These are phyloP conservation scores for Pythium phragmiticola DNA, from an alignment of 352 stramenopile genomes.

Conservation along the genomic window DNA sequence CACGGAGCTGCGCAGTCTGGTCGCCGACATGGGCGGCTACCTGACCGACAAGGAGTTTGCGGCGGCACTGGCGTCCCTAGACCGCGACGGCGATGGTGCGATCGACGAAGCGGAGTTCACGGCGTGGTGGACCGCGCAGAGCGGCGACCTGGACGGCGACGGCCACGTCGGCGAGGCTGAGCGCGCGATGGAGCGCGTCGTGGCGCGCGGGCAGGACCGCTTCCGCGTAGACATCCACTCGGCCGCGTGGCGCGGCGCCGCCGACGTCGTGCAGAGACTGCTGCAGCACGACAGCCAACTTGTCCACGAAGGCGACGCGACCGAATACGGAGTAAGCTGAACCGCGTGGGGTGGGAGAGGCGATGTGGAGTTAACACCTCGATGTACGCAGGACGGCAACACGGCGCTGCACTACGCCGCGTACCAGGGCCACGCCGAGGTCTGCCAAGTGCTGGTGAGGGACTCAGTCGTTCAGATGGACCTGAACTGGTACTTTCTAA, in stretches of 20 bases:
- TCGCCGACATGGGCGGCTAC: conserved; percentile 57
- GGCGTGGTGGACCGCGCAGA: conserved; percentile 49
- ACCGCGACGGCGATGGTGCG: conserved; percentile 46
- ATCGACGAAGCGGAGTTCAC: conserved; percentile 65
- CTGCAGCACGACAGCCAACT: conserved; percentile 43
- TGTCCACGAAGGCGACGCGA: conserved; percentile 38
- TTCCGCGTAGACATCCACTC: conserved; percentile 73
- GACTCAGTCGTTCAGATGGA: no score
- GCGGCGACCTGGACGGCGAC: conserved; percentile 40
- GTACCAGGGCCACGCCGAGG: conserved; percentile 49
- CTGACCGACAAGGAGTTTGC: conserved; percentile 45
- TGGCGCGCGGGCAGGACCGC: conserved; percentile 46
- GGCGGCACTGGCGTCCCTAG: conserved; percentile 32
- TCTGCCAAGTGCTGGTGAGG: conserved; percentile 48
- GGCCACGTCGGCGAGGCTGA: conserved; percentile 42
- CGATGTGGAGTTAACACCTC: neutral
- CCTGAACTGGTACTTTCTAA: neutral
- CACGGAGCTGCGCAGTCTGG: conserved; percentile 43
- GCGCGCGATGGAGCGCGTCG: conserved; percentile 48
- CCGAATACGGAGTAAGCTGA: conserved; percentile 47
- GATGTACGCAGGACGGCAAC: conserved; percentile 42
- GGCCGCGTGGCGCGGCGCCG: conserved; percentile 49
- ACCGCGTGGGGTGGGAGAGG: neutral
- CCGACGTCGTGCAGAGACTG: conserved; percentile 45
- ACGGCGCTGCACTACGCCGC: conserved; percentile 73